Base-by-base conservation (phyloP, 2,329 filamentous ascomycete species). In the Cyphellophora europaea region DNA sequence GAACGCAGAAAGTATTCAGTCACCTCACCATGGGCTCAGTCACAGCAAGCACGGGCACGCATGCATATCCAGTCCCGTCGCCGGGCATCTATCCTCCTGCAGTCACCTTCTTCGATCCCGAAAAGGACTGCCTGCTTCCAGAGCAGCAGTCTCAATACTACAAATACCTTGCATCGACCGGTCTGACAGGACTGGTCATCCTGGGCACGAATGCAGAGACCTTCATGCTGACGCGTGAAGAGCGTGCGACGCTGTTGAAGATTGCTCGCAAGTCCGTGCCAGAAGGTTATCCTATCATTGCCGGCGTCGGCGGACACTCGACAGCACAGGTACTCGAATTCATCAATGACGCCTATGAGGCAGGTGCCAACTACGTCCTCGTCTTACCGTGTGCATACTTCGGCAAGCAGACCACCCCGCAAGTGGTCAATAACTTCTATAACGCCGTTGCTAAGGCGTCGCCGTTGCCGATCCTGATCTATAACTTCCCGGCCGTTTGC, bases 401-500 rank as follows among this genome's bases (percentile, higher is more conserved):
- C 49, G 74, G 72, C 46, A 78, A 77, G 54, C 68, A 70, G 11
- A 78, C 73, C 3, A 72, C 67, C 3, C 62, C 66, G 13, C 61
- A 58, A 10, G 72, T 80, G 15, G 61, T 81, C 17, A 66, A 71
- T 48, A 57, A 61, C 32, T 82, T 81, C 61, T 81, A 69, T 48
- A 57, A 57, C 30, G 68, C 79, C 18, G 60, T 81, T 3, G 71
- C 74, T 0, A 53, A 54, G n/a, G 54, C 60, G 32, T 64, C 62
- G 2, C 56, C 66, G 2, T 54, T 82, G 3, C 76, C 76, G 0
- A 61, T 81, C 19, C 66, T 82, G 27, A 56, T 82, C 11, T 80
- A 81, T 56, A 81, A 82, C 55, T 82, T 82, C 57, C 79, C 79
- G 0, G 74, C 63, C 10, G 77, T 82, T 13, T 79, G 73, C 49